Evolutionary conservation across 805 yeast species (phyloP), one percentile per base, ranked within the genome.

Genomic region (Metahyphopichia silvanorum): DNA sequence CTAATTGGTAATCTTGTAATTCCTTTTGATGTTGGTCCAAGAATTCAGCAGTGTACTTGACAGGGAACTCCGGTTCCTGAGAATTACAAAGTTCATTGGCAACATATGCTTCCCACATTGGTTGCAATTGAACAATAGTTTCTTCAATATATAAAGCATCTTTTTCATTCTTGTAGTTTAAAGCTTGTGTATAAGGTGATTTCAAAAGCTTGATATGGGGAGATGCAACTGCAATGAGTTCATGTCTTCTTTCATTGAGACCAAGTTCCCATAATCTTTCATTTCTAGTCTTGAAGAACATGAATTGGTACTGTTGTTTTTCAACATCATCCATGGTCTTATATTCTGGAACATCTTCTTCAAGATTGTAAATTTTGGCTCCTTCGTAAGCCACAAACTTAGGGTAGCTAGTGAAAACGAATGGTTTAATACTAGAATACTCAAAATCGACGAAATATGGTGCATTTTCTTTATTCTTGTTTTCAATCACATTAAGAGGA

Each of bases 211-310:
- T 91, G 40, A 83, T 66, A 20, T 96, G 96, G 1, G 93, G 85
- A 6, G 86, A 79, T 42, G 87, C 88, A 16, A 91, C 78, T 9
- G 85, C 84, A 43, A 91, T 77, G 40, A 89, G 70, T 27, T 78
- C 76, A 42, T 78, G 81, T 35, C 75, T 68, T 27, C 71, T 70
- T 29, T 76, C 74, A 49, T 83, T 86, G 46, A 89, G 67, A 16
- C 80, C 75, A 38, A 75, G 61, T 60, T 91, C 98, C 89, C 95
- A 91, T 36, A 84, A 60, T 46, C 83, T 80, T 60, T 91, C 95
- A 55, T 89, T 87, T 69, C 96, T 80, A 4, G 98, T 89, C 60
- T 91, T 79, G 47, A 79, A 79, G 58, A 81, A 81, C 80, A 91
- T 86, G 62, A 84, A 89, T 49, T 82, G 81, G 48, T 84, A 85